Evolutionary conservation across 2,329 filamentous ascomycete genomes (phyloP), one percentile per base, ranked within the genome.

Genomic region (Alternaria atra): DNA sequence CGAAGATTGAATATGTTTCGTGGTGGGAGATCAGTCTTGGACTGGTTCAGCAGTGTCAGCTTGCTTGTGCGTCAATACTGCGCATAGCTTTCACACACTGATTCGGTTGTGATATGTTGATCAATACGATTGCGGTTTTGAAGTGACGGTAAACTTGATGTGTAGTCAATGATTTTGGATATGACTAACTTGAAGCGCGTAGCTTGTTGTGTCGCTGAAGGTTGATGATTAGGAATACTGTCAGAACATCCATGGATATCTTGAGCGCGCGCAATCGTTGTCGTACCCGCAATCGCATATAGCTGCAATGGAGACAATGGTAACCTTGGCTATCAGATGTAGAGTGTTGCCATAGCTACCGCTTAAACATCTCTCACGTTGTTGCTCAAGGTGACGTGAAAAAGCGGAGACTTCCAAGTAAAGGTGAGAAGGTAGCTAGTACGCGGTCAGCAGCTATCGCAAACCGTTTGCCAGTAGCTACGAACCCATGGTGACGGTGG

Each of bases 321-420:
- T 25, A 20, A 27, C 2, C 8, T 20, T n/a, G 20, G 20, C 12
- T 5, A 7, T 25, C 34, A 29, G 10, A 9, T 1, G 23, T 48
- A 15, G 6, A n/a, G 17, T 25, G 29, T 48, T 54, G 29, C n/a
- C 43, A 47, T 54, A 17, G 32, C 47, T 51, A 48, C 43, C 32
- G n/a, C 8, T 5, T 30, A 53, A 25, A 5, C 4, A 29, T 39
- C 8, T 34, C 29, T 9, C 40, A 30, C 46, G 25, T 32, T 53
- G 17, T n/a, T 12, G n/a, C 27, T 35, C 42, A 15, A 35, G 23
- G 34, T 20, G 53, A 48, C 29, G 15, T 35, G n/a, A 25, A 42
- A 58, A 58, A 52, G 48, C 17, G 42, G 53, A 29, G 43, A 25
- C 27, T 10, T 13, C 13, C 20, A 57, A 43, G 61, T 60, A 40